Conservation (phyloP, 2,329 filamentous ascomycete species). For the Plectosphaerella plurivora region DNA sequence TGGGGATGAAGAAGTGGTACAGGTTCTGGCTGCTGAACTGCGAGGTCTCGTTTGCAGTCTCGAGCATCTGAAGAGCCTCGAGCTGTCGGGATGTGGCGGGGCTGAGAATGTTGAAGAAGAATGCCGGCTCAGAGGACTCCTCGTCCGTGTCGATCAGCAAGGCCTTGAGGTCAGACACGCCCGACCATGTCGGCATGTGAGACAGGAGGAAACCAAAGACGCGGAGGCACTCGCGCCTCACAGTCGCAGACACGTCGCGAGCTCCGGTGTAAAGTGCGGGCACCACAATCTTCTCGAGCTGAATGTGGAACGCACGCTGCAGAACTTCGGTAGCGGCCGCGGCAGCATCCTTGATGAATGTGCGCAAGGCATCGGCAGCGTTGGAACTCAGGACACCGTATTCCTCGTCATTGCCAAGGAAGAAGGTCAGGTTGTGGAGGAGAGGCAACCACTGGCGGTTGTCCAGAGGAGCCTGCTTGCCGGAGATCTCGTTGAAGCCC, state of each 20-base stretch:
- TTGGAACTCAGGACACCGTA: slow-evolving; percentile 77
- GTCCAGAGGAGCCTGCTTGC: slow-evolving; percentile 55
- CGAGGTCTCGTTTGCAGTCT: slow-evolving; percentile 59
- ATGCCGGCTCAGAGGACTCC: slow-evolving; percentile 61
- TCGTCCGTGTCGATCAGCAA: slow-evolving; percentile 62
- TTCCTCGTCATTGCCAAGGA: slow-evolving; percentile 81
- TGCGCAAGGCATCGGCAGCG: slow-evolving; percentile 73
- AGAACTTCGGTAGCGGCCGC: slow-evolving; percentile 33
- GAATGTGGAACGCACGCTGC: slow-evolving; percentile 45
- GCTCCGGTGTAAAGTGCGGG: slow-evolving; percentile 74
- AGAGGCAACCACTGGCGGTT: slow-evolving; percentile 81
- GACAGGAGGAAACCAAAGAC: slow-evolving; percentile 76
- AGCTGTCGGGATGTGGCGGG: slow-evolving; percentile 84
- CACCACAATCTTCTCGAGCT: slow-evolving; percentile 63
- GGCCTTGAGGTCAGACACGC: slow-evolving; percentile 68
- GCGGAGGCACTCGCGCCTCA: slow-evolving; percentile 76
- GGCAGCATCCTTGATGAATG: slow-evolving; percentile 63
- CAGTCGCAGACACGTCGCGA: slow-evolving; percentile 74
- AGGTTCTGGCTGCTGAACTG: slow-evolving; percentile 73
- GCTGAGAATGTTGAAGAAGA: slow-evolving; percentile 90
- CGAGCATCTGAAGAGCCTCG: slow-evolving; percentile 75
- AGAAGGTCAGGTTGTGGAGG: slow-evolving; percentile 85
- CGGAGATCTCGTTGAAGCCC: slow-evolving; percentile 70
- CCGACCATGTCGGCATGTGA: slow-evolving; percentile 62
- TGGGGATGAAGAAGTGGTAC: slow-evolving; percentile 80